These are phyloP conservation scores for Malassezia cuniculi DNA, from an alignment of 1,284 basidiomycete genomes.

Conservation along the genomic window DNA sequence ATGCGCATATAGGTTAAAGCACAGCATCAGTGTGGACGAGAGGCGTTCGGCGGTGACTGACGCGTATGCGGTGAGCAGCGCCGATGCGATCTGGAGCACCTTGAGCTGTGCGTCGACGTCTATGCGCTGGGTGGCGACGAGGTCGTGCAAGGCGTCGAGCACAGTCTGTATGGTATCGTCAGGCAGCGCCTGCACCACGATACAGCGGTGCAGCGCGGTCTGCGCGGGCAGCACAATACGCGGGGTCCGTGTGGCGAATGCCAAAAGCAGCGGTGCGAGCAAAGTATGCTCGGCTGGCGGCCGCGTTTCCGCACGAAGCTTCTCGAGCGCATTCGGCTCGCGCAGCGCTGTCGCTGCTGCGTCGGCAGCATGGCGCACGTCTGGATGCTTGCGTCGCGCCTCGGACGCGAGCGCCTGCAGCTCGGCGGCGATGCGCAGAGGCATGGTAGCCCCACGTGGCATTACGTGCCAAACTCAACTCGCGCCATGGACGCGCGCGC, in stretches of 20 bases:
- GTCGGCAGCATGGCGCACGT: constrained; percentile 34
- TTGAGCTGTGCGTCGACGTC: constrained; percentile 44
- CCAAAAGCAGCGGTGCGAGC: constrained; percentile 79
- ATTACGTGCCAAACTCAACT: too few relatives aligned
- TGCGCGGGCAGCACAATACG: constrained; percentile 88
- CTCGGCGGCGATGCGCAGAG: constrained; percentile 34
- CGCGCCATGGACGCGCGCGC: too few relatives aligned
- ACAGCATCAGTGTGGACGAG: constrained; percentile 60
- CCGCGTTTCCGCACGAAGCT: constrained; percentile 5
- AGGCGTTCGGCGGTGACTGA: constrained; percentile 30
- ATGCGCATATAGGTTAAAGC: constrained; percentile 78
- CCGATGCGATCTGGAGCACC: constrained; percentile 36
- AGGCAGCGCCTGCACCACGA: constrained; percentile 54
- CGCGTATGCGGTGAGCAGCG: constrained; percentile 30
- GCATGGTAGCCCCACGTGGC: constrained; percentile 21
- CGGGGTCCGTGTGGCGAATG: constrained; percentile 78
- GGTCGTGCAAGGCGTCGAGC: constrained; percentile 23
- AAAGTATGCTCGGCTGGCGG: constrained; percentile 53
- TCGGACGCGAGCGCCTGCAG: constrained; percentile 37
- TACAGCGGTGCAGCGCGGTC: constrained; percentile 77
- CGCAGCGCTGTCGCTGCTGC: constrained; percentile 19
- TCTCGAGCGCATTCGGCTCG: constrained; percentile 20
- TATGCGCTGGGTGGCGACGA: constrained; percentile 23
- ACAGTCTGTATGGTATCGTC: constrained; percentile 16
- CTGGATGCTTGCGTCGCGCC: constrained; percentile 38